Conservation (phyloP, 2,329 filamentous ascomycete species). For the Hypocrella siamensis region DNA sequence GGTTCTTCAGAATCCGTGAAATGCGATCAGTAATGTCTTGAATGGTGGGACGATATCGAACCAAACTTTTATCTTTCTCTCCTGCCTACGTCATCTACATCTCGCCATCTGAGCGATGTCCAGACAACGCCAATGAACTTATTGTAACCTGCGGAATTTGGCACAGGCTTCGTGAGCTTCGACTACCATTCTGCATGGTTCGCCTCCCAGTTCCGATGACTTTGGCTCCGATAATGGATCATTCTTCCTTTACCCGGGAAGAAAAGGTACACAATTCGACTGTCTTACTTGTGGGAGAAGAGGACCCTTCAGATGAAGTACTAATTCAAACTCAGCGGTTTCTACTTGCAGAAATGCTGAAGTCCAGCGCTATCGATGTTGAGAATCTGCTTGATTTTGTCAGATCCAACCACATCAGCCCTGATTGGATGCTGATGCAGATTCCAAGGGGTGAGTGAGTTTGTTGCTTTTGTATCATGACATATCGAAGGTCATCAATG, state of each 20-base stretch:
- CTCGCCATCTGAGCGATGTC: conserved; percentile 1
- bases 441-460: conserved; percentile 25
- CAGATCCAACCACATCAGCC: conserved; percentile 21
- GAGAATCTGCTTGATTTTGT: conserved; percentile 30
- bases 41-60: conserved; percentile 4
- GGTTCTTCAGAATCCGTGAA: not conserved
- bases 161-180: no score
- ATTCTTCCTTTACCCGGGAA: conserved; percentile 3
- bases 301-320: not conserved
- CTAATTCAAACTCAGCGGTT: conserved; percentile 26
- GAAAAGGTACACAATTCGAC: conserved; percentile 5
- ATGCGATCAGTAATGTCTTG: conserved; percentile 3
- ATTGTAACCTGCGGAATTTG: no score
- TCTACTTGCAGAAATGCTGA: conserved; percentile 42
- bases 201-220: no score
- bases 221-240: no score
- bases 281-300: not conserved
- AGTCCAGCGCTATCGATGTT: conserved; percentile 34
- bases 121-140: conserved; percentile 1
- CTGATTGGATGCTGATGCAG: conserved; percentile 32
- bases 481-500: not conserved
- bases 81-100: conserved; percentile 1
- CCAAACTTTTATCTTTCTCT: conserved; percentile 3
- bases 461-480: not conserved
- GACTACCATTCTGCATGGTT: no score